These are phyloP conservation scores for Neurospora tetrasperma DNA, from an alignment of 495 filamentous ascomycete genomes.

Conservation along the genomic window DNA sequence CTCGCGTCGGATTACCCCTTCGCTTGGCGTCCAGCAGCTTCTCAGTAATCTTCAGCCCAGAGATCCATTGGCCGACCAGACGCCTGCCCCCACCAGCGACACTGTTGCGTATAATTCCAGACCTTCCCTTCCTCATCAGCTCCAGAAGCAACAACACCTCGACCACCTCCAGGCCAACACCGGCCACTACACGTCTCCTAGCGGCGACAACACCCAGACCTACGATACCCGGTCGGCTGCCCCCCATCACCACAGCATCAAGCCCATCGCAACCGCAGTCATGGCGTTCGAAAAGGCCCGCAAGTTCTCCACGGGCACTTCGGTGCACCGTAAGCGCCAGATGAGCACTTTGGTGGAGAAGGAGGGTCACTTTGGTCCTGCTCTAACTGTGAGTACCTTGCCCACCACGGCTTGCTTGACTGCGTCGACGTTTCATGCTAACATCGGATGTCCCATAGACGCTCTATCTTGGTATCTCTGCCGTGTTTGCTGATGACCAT, in stretches of 20 bases:
- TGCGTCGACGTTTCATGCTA: conserved; percentile 4
- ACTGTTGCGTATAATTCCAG: not conserved
- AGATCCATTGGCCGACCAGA: not conserved
- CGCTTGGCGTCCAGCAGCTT: not conserved
- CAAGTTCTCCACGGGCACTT: conserved; percentile 33
- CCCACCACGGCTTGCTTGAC: not conserved
- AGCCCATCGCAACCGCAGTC: conserved; percentile 15
- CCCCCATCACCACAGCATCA: conserved; percentile 10
- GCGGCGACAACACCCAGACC: not conserved
- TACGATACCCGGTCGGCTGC: not conserved
- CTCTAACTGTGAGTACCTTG: conserved; percentile 31
- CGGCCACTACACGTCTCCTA: not conserved
- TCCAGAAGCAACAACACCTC: not conserved
- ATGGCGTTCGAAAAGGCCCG: conserved; percentile 31
- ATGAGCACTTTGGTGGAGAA: conserved; percentile 33
- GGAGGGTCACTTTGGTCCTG: conserved; percentile 35
- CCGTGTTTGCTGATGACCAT: conserved; percentile 37
- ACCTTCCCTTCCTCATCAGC: not conserved
- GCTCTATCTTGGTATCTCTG: conserved; percentile 55
- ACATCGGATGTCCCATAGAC: conserved; percentile 33
- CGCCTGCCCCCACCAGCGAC: not conserved
- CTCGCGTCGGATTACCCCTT: not conserved
- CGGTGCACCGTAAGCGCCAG: conserved; percentile 34
- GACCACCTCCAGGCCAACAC: not conserved
- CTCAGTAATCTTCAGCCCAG: not conserved